These are phyloP conservation scores for Thraustochytrium sp. DNA, from an alignment of 352 stramenopile species.

Conservation along the genomic window DNA sequence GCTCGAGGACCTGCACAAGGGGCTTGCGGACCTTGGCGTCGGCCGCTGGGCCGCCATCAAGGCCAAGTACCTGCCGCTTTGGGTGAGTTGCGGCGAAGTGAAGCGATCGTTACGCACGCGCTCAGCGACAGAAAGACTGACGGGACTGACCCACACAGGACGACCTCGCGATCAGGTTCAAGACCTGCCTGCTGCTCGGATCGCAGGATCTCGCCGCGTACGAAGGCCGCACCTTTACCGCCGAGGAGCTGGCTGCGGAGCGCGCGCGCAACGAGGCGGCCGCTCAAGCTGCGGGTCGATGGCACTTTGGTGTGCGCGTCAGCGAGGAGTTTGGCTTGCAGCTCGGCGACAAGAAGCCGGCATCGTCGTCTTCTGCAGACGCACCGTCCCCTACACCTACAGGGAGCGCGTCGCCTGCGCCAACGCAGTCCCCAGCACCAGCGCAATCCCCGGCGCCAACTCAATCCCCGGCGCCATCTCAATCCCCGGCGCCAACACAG, in stretches of 20 bases:
- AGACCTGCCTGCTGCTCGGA: conserved; percentile 35
- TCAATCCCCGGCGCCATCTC: no score
- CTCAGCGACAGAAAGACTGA: neutral
- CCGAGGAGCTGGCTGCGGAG: conserved; percentile 6
- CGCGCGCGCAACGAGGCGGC: neutral
- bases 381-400: no score
- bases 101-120: neutral
- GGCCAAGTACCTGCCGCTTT: neutral
- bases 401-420: no score
- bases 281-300: neutral
- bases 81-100: neutral
- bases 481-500: no score
- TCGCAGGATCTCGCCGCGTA: conserved; percentile 16
- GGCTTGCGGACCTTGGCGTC: conserved; percentile 2
- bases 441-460: no score
- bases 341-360: no score
- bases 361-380: no score
- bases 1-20: neutral
- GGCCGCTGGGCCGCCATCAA: conserved; percentile 6
- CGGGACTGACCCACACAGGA: no score
- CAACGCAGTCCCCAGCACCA: no score
- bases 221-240: conserved; percentile 11
- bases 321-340: neutral
- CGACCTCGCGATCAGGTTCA: conserved; percentile 33
- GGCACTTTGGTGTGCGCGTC: conserved; percentile 25